These are phyloP conservation scores for Stropharia rugosoannulata DNA, from an alignment of 768 basidiomycete species.

Conservation along the genomic window DNA sequence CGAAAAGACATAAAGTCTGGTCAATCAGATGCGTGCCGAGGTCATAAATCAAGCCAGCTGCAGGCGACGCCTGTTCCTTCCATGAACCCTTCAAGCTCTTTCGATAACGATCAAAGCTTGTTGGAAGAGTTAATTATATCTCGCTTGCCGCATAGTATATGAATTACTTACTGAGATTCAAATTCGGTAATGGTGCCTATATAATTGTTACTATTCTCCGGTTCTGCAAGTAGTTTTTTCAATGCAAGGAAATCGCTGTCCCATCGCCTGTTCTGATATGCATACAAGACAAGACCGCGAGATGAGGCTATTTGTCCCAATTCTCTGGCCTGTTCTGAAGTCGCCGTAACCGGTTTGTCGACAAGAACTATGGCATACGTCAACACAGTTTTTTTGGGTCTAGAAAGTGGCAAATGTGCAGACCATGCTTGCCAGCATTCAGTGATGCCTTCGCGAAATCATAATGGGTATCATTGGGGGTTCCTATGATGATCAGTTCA, in stretches of 20 bases:
- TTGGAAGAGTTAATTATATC: background rate
- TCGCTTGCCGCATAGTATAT: background rate
- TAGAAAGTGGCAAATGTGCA: slow-evolving; percentile 6
- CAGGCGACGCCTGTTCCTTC: slow-evolving; percentile 71
- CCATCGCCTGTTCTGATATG: slow-evolving; percentile 76
- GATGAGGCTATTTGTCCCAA: slow-evolving; percentile 57
- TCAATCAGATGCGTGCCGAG: slow-evolving; percentile 81
- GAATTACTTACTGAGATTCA: slow-evolving; percentile 62
- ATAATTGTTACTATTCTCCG: slow-evolving; percentile 47
- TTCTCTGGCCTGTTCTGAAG: slow-evolving; percentile 54
- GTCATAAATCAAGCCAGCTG: slow-evolving; percentile 71
- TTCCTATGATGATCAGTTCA: slow-evolving; percentile 67
- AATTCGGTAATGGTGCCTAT: slow-evolving; percentile 69
- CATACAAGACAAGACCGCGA: slow-evolving; percentile 64
- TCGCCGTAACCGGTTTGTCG: slow-evolving; percentile 77
- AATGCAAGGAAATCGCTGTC: slow-evolving; percentile 77
- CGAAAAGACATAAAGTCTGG: slow-evolving; percentile 75
- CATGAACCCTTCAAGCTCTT: slow-evolving; percentile 65
- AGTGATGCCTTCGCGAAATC: slow-evolving; percentile 61
- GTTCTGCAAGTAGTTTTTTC: slow-evolving; percentile 53
- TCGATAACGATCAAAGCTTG: slow-evolving; percentile 76
- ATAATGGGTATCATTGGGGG: slow-evolving; percentile 77
- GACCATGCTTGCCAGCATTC: slow-evolving; percentile 74
- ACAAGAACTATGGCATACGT: slow-evolving; percentile 54
- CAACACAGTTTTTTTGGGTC: background rate